Evolutionary conservation across 1,284 basidiomycete species (phyloP), one percentile per base, ranked within the genome.

Genomic region (Sphagnurus paluster): DNA sequence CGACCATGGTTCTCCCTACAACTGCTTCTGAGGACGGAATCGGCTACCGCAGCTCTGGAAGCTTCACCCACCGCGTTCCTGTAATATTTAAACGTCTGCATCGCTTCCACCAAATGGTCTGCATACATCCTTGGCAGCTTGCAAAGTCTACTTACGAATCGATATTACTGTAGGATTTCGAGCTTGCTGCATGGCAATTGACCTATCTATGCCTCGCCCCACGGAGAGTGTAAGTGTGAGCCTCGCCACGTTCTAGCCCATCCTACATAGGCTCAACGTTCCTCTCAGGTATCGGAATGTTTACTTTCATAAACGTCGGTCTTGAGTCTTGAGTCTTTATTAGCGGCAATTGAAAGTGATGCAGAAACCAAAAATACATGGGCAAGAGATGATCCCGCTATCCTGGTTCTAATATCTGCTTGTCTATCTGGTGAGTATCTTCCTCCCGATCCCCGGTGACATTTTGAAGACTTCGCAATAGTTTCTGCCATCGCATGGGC

Each of bases 351-450:
- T 36, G 26, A 30, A 49, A 16, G 11, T 29, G 10, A 19, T 14
- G 11, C 61, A 90, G 92, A 97, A 73, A 98, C 94, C n/a, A 97
- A 97, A 76, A 97, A 98, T 65, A 91, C 90, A 4, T 97, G 94
- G 93, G 92, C 93, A 19, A 76, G 94, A 64, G 94, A 98, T 65
- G 93, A 97, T 64, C 94, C 94, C 14, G 93, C 94, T 10, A 93
- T 96, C 57, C 75, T 96, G 28, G 77, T 96, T 35, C 77, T 97
- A 39, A 84, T 96, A 43, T 78, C 82, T 24, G 87, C 79, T 32
- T 90, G 85, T 63, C 75, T 94, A 11, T 74, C 73, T 49, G 80
- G 91, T 93, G 50, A 48, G 80, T 68, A 3, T 16, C 13, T 14
- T 17, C 32, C 36, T 37, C 19, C 14, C 4, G 21, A 23, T 29